These are phyloP conservation scores for Lentinus brumalis DNA, from an alignment of 768 basidiomycete species.

Conservation along the genomic window DNA sequence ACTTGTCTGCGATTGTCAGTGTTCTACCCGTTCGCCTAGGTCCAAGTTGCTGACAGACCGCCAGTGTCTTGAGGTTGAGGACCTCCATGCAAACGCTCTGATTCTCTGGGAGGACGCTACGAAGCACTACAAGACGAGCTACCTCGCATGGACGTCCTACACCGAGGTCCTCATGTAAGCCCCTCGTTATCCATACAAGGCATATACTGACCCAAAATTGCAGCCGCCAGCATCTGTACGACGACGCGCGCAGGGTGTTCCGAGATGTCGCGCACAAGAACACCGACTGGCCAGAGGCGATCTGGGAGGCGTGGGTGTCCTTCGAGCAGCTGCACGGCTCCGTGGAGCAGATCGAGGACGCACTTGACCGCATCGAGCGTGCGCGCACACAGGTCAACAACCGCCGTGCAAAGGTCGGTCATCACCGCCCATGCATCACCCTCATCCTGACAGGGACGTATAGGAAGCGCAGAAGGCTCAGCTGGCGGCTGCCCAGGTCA, in stretches of 20 bases:
- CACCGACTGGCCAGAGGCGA: slow-evolving; percentile 92
- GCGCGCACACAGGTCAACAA: slow-evolving; percentile 64
- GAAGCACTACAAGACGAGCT: slow-evolving; percentile 70
- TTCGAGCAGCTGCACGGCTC: slow-evolving; percentile 87
- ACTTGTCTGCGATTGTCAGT: slow-evolving; percentile 74
- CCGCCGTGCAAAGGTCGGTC: slow-evolving; percentile 61
- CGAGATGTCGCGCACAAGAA: slow-evolving; percentile 65
- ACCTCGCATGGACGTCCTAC: slow-evolving; percentile 74
- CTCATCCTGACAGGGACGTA: background rate
- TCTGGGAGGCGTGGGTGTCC: slow-evolving; percentile 89
- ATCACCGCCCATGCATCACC: background rate
- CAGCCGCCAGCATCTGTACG: slow-evolving; percentile 55
- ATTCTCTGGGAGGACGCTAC: slow-evolving; percentile 66
- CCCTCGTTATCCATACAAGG: background rate
- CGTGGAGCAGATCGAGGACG: slow-evolving; percentile 62
- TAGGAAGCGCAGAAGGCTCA: slow-evolving; percentile 66
- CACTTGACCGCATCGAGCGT: slow-evolving; percentile 64
- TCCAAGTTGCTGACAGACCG: background rate
- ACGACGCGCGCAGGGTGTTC: slow-evolving; percentile 69
- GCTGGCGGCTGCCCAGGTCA: slow-evolving; percentile 51
- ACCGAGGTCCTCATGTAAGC: slow-evolving; percentile 75
- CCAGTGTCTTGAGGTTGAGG: slow-evolving; percentile 49
- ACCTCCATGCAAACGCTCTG: slow-evolving; percentile 56
- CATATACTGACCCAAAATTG: background rate
- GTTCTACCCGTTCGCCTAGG: background rate